Conservation (phyloP, 2,329 filamentous ascomycete genomes). For the Botryotinia calthae region DNA sequence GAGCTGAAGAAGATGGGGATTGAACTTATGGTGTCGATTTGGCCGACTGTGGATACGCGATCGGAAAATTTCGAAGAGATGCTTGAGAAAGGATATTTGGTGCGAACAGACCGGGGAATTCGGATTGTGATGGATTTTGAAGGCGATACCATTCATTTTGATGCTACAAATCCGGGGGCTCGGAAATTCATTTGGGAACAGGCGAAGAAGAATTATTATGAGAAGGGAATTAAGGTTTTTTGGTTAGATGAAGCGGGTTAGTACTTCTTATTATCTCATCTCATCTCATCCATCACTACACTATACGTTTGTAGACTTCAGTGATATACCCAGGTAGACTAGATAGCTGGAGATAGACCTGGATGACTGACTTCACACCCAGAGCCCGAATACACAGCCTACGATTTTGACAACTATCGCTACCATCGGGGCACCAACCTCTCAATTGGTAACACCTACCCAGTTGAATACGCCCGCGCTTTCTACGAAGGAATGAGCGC, state of each 20-base stretch:
- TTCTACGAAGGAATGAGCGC: slow-evolving; percentile 59
- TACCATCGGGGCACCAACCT: slow-evolving; percentile 56
- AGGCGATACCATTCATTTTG: slow-evolving; percentile 59
- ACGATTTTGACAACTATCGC: slow-evolving; percentile 66
- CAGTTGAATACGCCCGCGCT: slow-evolving; percentile 54
- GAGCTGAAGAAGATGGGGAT: slow-evolving; percentile 58
- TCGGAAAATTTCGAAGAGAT: slow-evolving; percentile 62
- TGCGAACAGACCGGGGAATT: slow-evolving; percentile 59
- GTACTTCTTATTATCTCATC: not conserved
- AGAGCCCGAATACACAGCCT: slow-evolving; percentile 62
- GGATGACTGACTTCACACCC: not conserved
- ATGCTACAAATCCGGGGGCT: slow-evolving; percentile 60
- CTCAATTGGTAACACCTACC: slow-evolving; percentile 59
- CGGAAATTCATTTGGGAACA: slow-evolving; percentile 59
- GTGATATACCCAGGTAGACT: not conserved
- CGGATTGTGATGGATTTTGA: slow-evolving; percentile 58
- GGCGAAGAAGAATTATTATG: slow-evolving; percentile 58
- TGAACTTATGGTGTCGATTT: slow-evolving; percentile 68
- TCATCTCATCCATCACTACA: not conserved
- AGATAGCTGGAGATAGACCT: not conserved
- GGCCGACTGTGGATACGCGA: slow-evolving; percentile 61
- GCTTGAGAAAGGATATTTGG: slow-evolving; percentile 58
- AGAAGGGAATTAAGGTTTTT: slow-evolving; percentile 61
- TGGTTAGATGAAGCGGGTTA: slow-evolving; percentile 63
- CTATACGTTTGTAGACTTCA: not conserved